These are phyloP conservation scores for Mucor sp. DNA, from an alignment of 371 early-diverging fungal species.

Conservation along the genomic window DNA sequence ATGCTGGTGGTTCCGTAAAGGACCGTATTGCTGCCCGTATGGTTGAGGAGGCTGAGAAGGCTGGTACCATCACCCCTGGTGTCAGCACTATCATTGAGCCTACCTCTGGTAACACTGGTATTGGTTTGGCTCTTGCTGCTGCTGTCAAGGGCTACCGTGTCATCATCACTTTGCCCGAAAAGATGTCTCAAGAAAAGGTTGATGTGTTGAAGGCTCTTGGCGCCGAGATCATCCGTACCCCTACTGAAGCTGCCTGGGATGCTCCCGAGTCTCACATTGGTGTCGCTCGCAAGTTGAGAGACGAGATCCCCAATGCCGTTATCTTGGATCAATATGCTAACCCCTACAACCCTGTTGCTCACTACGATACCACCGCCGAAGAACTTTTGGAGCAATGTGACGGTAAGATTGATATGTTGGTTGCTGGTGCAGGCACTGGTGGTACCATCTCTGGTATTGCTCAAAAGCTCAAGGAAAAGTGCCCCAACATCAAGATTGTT, in stretches of 20 bases:
- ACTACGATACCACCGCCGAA: slow-evolving; percentile 93
- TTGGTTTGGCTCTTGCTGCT: slow-evolving; percentile 80
- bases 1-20: slow-evolving; percentile 98
- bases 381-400: slow-evolving; percentile 85
- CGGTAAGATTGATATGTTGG: slow-evolving; percentile 94
- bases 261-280: slow-evolving; percentile 97
- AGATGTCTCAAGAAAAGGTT: slow-evolving; percentile 98
- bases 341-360: slow-evolving; percentile 95
- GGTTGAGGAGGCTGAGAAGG: slow-evolving; percentile 92
- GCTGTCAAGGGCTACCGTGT: slow-evolving; percentile 97
- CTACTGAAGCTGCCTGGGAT: slow-evolving; percentile 98
- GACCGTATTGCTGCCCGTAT: slow-evolving; percentile 96
- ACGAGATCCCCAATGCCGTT: slow-evolving; percentile 92
- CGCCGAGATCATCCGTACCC: slow-evolving; percentile 97
- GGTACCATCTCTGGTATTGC: slow-evolving; percentile 97
- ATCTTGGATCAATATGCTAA: slow-evolving; percentile 96
- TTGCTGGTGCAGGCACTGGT: slow-evolving; percentile 96
- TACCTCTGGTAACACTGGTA: slow-evolving; percentile 26
- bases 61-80: slow-evolving; percentile 88
- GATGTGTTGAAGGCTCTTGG: slow-evolving; percentile 96
- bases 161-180: slow-evolving; percentile 97
- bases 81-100: slow-evolving; percentile 67
- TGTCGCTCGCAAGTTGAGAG: slow-evolving; percentile 89
- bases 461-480: slow-evolving; percentile 90
- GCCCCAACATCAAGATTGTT: slow-evolving; percentile 84